A percentile compares a stretch with the other conserved stretches of the same genome.
Evolutionary conservation across 768 basidiomycete genomes (phyloP).

Genomic region (Agaricus blazei): DNA sequence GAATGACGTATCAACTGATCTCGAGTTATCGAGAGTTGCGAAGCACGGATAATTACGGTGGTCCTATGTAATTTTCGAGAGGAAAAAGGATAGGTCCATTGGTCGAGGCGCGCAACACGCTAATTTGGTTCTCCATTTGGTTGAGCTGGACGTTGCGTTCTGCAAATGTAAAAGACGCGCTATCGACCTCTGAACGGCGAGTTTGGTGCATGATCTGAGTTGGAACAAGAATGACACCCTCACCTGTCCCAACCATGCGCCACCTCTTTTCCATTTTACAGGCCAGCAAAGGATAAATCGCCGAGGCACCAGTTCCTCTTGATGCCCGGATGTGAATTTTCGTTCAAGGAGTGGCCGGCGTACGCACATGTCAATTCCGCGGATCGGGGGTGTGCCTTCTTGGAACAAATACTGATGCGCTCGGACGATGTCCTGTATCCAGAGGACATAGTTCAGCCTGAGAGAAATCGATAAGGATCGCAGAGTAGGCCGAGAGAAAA

Average conservation of each 20-base stretch:
- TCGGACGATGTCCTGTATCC: conserved; percentile 69
- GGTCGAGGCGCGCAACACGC: conserved; percentile 32
- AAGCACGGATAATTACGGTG: conserved; percentile 10
- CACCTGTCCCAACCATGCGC: conserved; percentile 69
- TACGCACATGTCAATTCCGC: conserved; percentile 71
- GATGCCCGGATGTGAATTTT: not conserved
- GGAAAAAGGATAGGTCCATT: conserved; percentile 44
- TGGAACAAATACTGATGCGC: conserved; percentile 18
- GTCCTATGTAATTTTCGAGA: conserved; percentile 17
- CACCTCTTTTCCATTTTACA: conserved; percentile 50
- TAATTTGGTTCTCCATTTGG: conserved; percentile 44
- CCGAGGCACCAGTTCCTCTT: conserved; percentile 89
- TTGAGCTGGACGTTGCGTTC: conserved; percentile 54
- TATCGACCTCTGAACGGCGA: conserved; percentile 60
- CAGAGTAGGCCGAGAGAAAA: not conserved
- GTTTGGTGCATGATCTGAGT: not conserved
- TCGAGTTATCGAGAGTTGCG: not conserved
- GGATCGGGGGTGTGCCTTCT: conserved; percentile 20
- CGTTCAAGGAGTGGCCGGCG: not conserved
- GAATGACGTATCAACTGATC: not conserved
- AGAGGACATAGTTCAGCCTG: conserved; percentile 85
- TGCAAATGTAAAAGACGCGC: conserved; percentile 52
- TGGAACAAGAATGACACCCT: not conserved
- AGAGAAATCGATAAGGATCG: not conserved
- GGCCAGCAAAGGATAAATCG: conserved; percentile 80